These are phyloP conservation scores for Adiantum capillusveneris DNA, from an alignment of 75 land plant genomes.

Conservation along the genomic window DNA sequence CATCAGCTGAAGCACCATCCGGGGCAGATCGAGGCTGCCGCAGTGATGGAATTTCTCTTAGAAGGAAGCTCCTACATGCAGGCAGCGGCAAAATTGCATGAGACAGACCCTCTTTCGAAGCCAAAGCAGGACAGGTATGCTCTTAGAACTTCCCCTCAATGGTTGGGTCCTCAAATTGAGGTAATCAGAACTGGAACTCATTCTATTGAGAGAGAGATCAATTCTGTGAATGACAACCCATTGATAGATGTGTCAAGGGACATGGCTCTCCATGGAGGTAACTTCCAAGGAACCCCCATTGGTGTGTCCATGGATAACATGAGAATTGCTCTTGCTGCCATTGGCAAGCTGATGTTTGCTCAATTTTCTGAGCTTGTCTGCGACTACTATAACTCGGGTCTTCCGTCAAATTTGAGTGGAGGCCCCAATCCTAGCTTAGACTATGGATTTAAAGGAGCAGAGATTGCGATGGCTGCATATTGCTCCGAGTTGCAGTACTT, in stretches of 20 bases:
- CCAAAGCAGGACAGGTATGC: constrained; percentile 87
- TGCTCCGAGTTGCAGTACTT: constrained; percentile 78
- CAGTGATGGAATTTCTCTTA: constrained; percentile 66
- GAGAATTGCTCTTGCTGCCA: constrained; percentile 58
- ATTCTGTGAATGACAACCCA: constrained; percentile 84
- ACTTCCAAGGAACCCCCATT: constrained; percentile 89
- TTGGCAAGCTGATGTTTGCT: constrained; percentile 83
- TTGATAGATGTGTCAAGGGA: constrained; percentile 72
- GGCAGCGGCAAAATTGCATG: constrained; percentile 53
- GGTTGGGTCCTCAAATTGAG: constrained; percentile 80
- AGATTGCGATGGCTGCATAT: constrained; percentile 83
- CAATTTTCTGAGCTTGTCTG: too few relatives aligned
- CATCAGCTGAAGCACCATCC: too few relatives aligned
- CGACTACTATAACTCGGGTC: too few relatives aligned
- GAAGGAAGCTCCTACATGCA: constrained; percentile 61
- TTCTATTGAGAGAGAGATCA: constrained; percentile 73
- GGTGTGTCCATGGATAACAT: constrained; percentile 88
- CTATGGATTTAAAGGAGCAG: too few relatives aligned
- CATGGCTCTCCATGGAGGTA: constrained; percentile 79
- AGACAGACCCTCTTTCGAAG: constrained; percentile 66
- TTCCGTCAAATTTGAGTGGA: constrained; percentile 75
- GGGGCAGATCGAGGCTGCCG: constrained; percentile 91
- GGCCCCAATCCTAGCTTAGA: too few relatives aligned
- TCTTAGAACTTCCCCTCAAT: constrained; percentile 78
- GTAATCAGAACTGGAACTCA: constrained; percentile 65